Percentiles rank a stretch among this genome's conserved stretches.
Evolutionary conservation across 2,329 filamentous ascomycete genomes (phyloP).

Genomic region (Westerdykella ornata): DNA sequence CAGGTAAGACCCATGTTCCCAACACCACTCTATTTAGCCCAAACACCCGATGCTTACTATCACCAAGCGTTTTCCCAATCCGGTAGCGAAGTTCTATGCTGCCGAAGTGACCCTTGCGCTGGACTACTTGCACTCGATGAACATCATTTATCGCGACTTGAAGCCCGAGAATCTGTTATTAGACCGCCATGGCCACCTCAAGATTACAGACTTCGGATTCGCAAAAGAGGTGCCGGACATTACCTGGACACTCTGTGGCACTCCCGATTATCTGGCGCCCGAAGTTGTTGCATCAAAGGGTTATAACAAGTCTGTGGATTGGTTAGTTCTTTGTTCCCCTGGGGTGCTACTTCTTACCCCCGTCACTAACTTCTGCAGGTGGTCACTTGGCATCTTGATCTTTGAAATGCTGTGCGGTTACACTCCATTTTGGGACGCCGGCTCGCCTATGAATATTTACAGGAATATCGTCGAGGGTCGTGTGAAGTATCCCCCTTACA

Average conservation of each 20-base stretch:
- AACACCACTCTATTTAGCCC: constrained; percentile 7
- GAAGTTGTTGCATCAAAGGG: constrained; percentile 99
- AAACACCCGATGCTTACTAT: constrained; percentile 1
- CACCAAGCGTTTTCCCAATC: constrained; percentile 86
- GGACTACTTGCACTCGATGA: constrained; percentile 87
- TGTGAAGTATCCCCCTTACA: constrained; percentile 94
- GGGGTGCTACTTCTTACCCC: constrained; percentile 3
- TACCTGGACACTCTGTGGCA: constrained; percentile 97
- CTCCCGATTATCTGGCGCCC: constrained; percentile 92
- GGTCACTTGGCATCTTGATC: constrained; percentile 95
- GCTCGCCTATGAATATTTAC: constrained; percentile 98
- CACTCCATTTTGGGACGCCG: constrained; percentile 97
- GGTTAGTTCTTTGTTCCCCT: constrained; percentile 53
- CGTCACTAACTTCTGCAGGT: constrained; percentile 54
- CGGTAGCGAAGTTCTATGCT: constrained; percentile 97
- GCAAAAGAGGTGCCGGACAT: constrained; percentile 98
- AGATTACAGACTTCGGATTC: constrained; percentile 98
- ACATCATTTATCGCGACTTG: constrained; percentile 96
- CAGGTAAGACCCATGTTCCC: constrained; percentile 52
- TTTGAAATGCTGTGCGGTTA: constrained; percentile 99
- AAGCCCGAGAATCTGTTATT: constrained; percentile 92
- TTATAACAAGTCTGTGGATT: constrained; percentile 99
- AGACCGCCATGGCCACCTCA: constrained; percentile 87
- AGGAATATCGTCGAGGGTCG: constrained; percentile 96
- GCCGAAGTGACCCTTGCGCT: constrained; percentile 93